Evolutionary conservation across 495 filamentous ascomycete genomes (phyloP), one percentile per base, ranked within the genome.

Genomic region (Aspergillus homomorphus): DNA sequence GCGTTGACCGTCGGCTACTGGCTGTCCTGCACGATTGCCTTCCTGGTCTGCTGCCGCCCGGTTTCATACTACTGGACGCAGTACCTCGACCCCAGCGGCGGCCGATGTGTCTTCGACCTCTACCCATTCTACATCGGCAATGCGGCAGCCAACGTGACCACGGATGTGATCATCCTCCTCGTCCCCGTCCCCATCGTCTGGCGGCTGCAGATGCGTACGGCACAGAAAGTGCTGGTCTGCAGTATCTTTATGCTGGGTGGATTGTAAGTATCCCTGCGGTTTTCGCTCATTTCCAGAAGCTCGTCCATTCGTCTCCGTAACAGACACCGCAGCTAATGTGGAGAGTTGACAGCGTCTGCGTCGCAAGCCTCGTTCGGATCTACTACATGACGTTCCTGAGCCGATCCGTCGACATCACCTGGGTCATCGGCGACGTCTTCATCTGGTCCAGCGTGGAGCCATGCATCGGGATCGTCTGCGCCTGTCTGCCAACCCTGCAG

Each of bases 161-260:
- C 68, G 20, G 71, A 77, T 33, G 59, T 77, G 4, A 58, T 68
- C 9, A 72, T 77, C 30, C 48, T 77, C 5, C 63, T 61, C 50
- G 42, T 77, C 1, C 74, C 74, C 3, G 60, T 77, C 10, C 74
- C 74, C 8, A 68, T 70, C 54, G 61, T 77, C 49, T 68, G 63
- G 63, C 59, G 49, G 1, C 51, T 75, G 6, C 67, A 69, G 26
- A 69, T 73, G 61, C 61, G 66, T 12, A 64, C 10, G 24, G 58
- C 58, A 1, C 67, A 74, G 54, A 73, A 70, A 51, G 38, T 71
- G 24, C 53, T 63, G 0, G 62, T 71, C 15, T 66, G 54, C 8
- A 64, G 65, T 15, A 69, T 77, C 16, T 74, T 74, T 49, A 7
- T 71, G 18, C 63, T 76, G 0, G 73, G 72, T 0, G 58, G 68